Evolutionary conservation across 1,284 basidiomycete genomes (phyloP).

Genomic region (Austroboletus rostrupii): DNA sequence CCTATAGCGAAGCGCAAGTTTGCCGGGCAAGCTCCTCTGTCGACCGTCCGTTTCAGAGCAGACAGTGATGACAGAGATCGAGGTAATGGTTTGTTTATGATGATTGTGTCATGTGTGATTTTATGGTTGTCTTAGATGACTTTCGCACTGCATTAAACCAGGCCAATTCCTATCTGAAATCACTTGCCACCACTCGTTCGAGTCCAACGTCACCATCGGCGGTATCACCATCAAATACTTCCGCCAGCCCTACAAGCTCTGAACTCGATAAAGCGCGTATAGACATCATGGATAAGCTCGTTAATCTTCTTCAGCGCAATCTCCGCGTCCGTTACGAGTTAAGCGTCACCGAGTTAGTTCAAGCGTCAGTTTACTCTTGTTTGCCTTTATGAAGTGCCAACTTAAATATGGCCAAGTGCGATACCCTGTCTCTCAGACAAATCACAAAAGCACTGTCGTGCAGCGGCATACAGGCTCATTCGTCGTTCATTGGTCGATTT

Average conservation of each 20-base stretch:
- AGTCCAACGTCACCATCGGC: constrained; percentile 40
- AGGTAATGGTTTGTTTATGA: constrained; percentile 17
- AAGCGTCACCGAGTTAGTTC: constrained; percentile 65
- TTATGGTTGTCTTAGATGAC: constrained; percentile 46
- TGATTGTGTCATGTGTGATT: not conserved
- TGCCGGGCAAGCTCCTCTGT: constrained; percentile 32
- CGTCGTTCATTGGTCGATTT: constrained; percentile 76
- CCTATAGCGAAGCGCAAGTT: constrained; percentile 37
- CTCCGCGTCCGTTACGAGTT: constrained; percentile 77
- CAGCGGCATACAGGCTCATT: constrained; percentile 83
- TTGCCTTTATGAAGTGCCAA: not conserved
- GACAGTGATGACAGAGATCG: constrained; percentile 38
- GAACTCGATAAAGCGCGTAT: constrained; percentile 57
- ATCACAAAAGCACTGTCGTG: constrained; percentile 72
- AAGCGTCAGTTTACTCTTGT: constrained; percentile 49
- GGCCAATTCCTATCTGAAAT: constrained; percentile 53
- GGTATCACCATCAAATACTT: constrained; percentile 35
- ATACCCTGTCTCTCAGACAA: constrained; percentile 75
- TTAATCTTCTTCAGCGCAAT: constrained; percentile 68
- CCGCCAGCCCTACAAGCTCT: constrained; percentile 32
- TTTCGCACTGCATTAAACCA: constrained; percentile 65
- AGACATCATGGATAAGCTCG: constrained; percentile 65
- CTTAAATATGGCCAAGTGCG: constrained; percentile 44
- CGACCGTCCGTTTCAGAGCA: constrained; percentile 26
- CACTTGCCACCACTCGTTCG: constrained; percentile 47